Evolutionary conservation across 164 flowering plant genomes (phyloP).

Genomic region (Nymphaea thermarum): DNA sequence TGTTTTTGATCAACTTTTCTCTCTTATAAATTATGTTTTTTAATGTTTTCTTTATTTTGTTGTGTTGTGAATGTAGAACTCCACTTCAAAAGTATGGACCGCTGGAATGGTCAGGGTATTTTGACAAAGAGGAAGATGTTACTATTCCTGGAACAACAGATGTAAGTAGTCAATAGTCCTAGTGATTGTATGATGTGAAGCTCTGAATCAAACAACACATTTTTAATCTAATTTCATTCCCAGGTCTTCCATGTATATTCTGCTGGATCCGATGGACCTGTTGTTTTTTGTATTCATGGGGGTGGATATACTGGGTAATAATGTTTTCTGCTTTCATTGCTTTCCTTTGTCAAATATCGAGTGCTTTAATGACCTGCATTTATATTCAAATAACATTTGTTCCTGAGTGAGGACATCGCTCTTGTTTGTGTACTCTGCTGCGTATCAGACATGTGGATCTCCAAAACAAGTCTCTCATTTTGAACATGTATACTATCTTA

Average conservation of each 20-base stretch:
- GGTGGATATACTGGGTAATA: constrained; percentile 94
- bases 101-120: constrained; percentile 53
- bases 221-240: constrained; percentile 6
- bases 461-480: too few species aligned
- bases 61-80: constrained; percentile 24
- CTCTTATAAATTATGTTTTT: neutral
- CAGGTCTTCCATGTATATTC: constrained; percentile 84
- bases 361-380: neutral
- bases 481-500: too few species aligned
- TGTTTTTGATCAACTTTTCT: too few species aligned
- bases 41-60: neutral
- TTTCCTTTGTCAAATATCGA: neutral
- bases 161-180: constrained; percentile 23
- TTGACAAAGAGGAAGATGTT: constrained; percentile 64
- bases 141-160: constrained; percentile 40
- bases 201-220: neutral
- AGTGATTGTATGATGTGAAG: neutral
- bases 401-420: neutral
- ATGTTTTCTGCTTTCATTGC: neutral
- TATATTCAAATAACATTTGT: too few species aligned
- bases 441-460: too few species aligned
- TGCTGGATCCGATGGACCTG: constrained; percentile 89
- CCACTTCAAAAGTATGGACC: constrained; percentile 46
- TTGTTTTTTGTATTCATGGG: constrained; percentile 89
- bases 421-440: neutral